phyloP scores from a whole-genome alignment of 495 filamentous ascomycete species.

The Poronia punctata region DNA sequence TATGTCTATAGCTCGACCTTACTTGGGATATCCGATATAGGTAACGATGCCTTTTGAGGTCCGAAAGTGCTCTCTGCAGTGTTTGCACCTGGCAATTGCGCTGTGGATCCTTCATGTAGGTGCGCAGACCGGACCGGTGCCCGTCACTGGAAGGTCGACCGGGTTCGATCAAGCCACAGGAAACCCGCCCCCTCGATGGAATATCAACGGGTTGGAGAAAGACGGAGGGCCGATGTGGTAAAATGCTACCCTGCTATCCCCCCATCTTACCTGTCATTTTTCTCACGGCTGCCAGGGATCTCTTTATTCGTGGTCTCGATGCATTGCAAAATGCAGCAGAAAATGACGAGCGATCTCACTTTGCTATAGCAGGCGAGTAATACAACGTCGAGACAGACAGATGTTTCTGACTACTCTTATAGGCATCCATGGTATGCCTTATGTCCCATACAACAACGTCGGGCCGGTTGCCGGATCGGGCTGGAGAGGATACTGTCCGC shows the following conservation, averaged over 20 bases:
- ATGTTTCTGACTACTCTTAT: not conserved
- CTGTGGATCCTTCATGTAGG: not conserved
- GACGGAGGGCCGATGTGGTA: constrained; percentile 35
- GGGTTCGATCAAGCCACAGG: constrained; percentile 31
- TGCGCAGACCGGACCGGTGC: constrained; percentile 14
- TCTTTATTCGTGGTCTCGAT: constrained; percentile 39
- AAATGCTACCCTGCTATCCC: not conserved
- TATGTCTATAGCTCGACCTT: too few relatives aligned
- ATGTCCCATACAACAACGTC: constrained; percentile 40
- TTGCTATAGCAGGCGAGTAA: constrained; percentile 38
- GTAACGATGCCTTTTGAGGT: not conserved
- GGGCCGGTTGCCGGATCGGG: constrained; percentile 26
- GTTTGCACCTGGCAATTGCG: constrained; percentile 1
- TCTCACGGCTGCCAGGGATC: constrained; percentile 23
- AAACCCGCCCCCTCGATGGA: constrained; percentile 26
- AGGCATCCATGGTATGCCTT: constrained; percentile 49
- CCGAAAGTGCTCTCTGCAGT: not conserved
- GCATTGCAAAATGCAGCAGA: constrained; percentile 34
- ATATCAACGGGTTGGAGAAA: constrained; percentile 31
- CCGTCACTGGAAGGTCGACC: constrained; percentile 29
- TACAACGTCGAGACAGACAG: not conserved
- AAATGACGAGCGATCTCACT: constrained; percentile 40
- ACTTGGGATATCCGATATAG: not conserved
- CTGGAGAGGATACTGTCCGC: constrained; percentile 41
- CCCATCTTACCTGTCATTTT: not conserved